Evolutionary conservation across 129 eudicot genomes (phyloP), one percentile per base, ranked within the genome.

Genomic region (Helichrysum umbraculigerum): DNA sequence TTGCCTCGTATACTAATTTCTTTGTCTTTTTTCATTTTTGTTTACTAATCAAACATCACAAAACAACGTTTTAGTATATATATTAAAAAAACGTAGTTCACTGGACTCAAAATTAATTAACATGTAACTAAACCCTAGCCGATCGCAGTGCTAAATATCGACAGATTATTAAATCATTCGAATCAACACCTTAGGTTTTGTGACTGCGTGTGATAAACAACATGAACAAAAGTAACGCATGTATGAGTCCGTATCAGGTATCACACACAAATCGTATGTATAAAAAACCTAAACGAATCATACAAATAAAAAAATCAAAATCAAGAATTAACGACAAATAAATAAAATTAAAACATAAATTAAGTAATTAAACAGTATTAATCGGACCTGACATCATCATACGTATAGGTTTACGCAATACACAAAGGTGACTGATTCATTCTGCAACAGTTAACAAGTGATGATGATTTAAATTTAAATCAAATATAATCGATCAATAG

Each of bases 371-470:
- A 59, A 41, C 32, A 17, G 32, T 47, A 32, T 10, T 17, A 30
- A 75, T 12, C 47, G 32, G 20, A 75, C 79, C 79, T 75, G 71
- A 63, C 71, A 74, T 74, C 70, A 74, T 41, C 78, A 60, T 41
- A 29, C 41, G 37, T 58, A 44, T 0, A 44, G 52, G 5, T 44
- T 15, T 59, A 73, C 60, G 42, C 78, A 73, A 37, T 3, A 47
- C 78, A 41, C 29, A 42, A 61, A 60, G 35, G 25, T 74, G 60
- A 74, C 9, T 74, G 5, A 60, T 61, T 74, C 70, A 60, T 74
- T 58, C 56, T 22, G 28, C 58, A 59, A 15, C 77, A 56, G 22
- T 22, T 33, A 58, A 21, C 34, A 35, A 73, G 69, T 37, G 21
- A 14, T 33, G 28, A 25, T 25, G 28, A 25, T 25, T 25, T 25